Evolutionary conservation across 495 filamentous ascomycete species (phyloP), one percentile per base, ranked within the genome.

Genomic region (Aspergillus taichungensis): DNA sequence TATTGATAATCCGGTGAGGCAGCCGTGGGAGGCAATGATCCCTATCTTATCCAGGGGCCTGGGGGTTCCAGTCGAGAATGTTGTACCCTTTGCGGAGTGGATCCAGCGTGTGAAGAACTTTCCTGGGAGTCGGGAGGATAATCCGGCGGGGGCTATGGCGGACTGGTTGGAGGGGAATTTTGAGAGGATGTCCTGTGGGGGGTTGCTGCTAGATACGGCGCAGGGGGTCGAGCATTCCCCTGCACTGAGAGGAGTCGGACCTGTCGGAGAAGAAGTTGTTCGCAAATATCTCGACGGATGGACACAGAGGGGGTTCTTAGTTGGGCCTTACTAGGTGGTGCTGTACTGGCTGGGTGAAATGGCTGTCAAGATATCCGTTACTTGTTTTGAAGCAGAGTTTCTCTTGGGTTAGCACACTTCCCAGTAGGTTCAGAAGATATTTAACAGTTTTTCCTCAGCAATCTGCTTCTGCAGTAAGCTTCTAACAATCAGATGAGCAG

Each of bases 121-220:
- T 1, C 53, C 67, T 0, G 42, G 47, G 5, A 33, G 33, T 0
- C 18, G 45, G 2, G 63, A 67, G 1, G 61, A 75, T 10, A 79
- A 80, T 42, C 77, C 78, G 0, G 75, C 75, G 0, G 45, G 47
- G 0, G 43, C 40, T 9, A 54, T 77, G 37, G 18, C 69, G 0
- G 75, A 76, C 6, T 80, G 79, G 49, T 42, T 80, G 10, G 74
- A 76, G 12, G 47, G 51, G 9, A 62, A 79, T 31, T 82, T 69
- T 40, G 12, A 66, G 2, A 56, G 69, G 3, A 77, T 80, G 75
- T 70, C 71, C 0, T 79, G 77, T 40, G 72, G 72, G 11, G 74
- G 72, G 0, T 52, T 79, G 6, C 14, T 77, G 0, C 45, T 79
- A 39, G 71, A 71, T 30, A 64, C 64, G 0, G 44, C 30, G 1